Conservation (phyloP, 2,329 filamentous ascomycete species). For the Fusarium sp. region DNA sequence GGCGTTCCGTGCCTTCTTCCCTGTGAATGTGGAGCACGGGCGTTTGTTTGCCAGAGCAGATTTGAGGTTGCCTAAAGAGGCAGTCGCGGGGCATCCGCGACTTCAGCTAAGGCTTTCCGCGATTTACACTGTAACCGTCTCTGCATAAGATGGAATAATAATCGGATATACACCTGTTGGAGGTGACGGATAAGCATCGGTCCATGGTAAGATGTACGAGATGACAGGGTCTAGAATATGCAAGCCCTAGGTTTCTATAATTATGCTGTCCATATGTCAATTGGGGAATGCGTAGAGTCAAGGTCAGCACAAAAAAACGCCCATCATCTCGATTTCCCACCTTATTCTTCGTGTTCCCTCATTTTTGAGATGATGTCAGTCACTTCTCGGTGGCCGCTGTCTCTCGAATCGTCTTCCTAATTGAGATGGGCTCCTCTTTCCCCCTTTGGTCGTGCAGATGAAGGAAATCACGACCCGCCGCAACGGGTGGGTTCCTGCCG, state of each 20-base stretch:
- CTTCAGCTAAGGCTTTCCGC: conserved; percentile 28
- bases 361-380: not conserved
- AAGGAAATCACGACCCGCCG: not conserved
- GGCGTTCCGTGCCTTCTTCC: conserved; percentile 18
- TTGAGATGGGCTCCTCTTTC: not conserved
- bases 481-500: not conserved
- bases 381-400: not conserved
- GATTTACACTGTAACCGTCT: conserved; percentile 1
- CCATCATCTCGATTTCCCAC: not conserved
- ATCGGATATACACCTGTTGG: not conserved
- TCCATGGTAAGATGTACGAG: not conserved
- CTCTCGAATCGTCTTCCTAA: not conserved
- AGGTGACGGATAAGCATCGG: not conserved
- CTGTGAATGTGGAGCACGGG: conserved; percentile 3
- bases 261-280: not conserved
- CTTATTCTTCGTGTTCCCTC: not conserved
- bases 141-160: not conserved
- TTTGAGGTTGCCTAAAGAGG: conserved; percentile 35
- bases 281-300: conserved; percentile 9
- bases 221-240: not conserved
- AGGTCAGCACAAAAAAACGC: not conserved
- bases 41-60: conserved; percentile 1
- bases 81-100: conserved; percentile 26
- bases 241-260: not conserved
- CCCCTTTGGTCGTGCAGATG: not conserved